phyloP scores from a whole-genome alignment of 441 rosid genomes.

The Populus hybrid region DNA sequence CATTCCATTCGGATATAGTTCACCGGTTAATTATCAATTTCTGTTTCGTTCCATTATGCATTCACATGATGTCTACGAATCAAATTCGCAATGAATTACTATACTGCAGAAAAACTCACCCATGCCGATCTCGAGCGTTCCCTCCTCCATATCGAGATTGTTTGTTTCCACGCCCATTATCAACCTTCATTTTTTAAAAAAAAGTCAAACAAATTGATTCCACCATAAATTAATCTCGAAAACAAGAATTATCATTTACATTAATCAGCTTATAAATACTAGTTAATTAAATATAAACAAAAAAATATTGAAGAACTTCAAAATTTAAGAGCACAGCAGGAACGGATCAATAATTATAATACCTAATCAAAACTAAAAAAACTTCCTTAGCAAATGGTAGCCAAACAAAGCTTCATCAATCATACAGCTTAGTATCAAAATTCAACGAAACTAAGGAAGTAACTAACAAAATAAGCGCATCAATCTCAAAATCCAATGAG shows the following conservation, averaged over 20 bases:
- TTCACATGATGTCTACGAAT: neutral
- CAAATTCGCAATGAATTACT: neutral
- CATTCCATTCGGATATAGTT: neutral
- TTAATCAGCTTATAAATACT: neutral
- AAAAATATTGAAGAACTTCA: neutral
- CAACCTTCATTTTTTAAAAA: neutral
- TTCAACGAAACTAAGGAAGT: neutral
- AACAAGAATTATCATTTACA: neutral
- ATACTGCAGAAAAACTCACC: slow-evolving; percentile 40
- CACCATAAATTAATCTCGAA: no score
- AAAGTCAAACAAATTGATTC: no score
- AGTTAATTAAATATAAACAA: neutral
- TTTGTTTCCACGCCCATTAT: slow-evolving; percentile 51
- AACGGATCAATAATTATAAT: neutral
- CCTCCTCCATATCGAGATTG: slow-evolving; percentile 62
- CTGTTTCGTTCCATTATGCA: neutral
- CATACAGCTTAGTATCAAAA: neutral
- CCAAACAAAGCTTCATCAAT: neutral
- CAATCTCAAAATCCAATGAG: neutral
- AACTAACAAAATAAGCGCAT: neutral
- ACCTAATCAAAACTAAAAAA: neutral
- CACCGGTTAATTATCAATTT: neutral
- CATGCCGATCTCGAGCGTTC: slow-evolving; percentile 86
- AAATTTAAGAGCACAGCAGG: neutral
- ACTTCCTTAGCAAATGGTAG: neutral